These are phyloP conservation scores for Hepatocystis sp. DNA, from an alignment of 169 alveolate species.

Conservation along the genomic window DNA sequence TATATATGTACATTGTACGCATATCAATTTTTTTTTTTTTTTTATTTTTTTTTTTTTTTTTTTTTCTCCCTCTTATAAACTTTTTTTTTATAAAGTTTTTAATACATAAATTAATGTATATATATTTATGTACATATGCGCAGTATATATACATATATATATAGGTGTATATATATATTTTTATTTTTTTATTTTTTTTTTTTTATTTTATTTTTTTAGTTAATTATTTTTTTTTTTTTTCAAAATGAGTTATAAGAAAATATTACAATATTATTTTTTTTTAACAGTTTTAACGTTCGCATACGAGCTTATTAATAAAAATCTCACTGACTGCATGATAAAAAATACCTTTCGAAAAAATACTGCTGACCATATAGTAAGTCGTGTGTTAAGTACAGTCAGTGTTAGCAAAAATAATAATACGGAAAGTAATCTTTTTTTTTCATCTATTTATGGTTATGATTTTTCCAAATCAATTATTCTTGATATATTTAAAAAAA, in stretches of 20 bases:
- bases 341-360: slow-evolving; percentile 34
- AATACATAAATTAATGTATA: no score
- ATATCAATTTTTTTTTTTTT: neutral
- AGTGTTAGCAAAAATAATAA: slow-evolving; percentile 8
- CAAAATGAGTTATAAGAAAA: slow-evolving; percentile 36
- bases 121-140: no score
- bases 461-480: slow-evolving; percentile 15
- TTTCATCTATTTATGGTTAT: slow-evolving; percentile 5
- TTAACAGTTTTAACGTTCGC: slow-evolving; percentile 40
- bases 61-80: neutral
- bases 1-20: neutral
- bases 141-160: slow-evolving; percentile 4
- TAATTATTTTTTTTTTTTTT: slow-evolving; percentile 6
- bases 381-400: slow-evolving; percentile 43
- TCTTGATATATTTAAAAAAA: slow-evolving; percentile 31
- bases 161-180: neutral
- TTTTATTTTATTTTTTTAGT: neutral
- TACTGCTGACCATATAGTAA: slow-evolving; percentile 29
- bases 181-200: neutral
- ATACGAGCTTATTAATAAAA: slow-evolving; percentile 9
- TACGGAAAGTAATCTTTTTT: slow-evolving; percentile 6
- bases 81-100: no score
- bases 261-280: slow-evolving; percentile 7
- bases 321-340: slow-evolving; percentile 69
- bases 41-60: slow-evolving; percentile 9